Evolutionary conservation across 2,329 filamentous ascomycete species (phyloP), one percentile per base, ranked within the genome.

Genomic region (Neopestalotiopsis sp.): DNA sequence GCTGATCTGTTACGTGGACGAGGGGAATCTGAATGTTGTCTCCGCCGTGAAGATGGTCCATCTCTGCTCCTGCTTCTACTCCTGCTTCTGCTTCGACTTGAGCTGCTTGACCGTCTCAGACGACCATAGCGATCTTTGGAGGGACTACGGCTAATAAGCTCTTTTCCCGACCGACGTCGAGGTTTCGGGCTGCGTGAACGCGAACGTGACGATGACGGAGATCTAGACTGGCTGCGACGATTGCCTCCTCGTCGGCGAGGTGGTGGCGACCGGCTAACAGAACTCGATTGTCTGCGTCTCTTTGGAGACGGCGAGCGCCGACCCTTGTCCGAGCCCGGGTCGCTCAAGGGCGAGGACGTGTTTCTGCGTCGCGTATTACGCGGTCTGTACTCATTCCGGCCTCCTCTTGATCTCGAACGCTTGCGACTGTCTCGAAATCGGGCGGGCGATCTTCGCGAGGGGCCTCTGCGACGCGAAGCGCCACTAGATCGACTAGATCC

Each of bases 21-120:
- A 79, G 84, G 82, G 76, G 86, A 86, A 77, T 82, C 82, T 71
- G 86, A 86, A 72, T 87, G 88, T 72, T 81, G 82, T 77, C 83
- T 87, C 74, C 82, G 82, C 77, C 84, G 85, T 72, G 82, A 84
- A 71, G 79, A 79, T 71, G 74, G 79, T 71, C 69, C 69, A 71
- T 70, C 71, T 66, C 64, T 38, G 45, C 30, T 66, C 20, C 72
- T 75, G 68, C 70, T 63, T 72, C 71, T 68, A 70, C 72, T 73
- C 62, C 70, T 69, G 66, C 72, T 71, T 70, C 73, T 73, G 61
- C 66, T 71, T 67, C 71, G 71, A 71, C 61, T 72, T 61, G 69
- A 75, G 74, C 76, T 80, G 68, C 71, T 81, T 42, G 78, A 78
- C 64, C 81, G 75, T 62, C 77, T 75, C 61, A 81, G 74, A 68